Percentiles rank a stretch among this genome's conserved stretches.
phyloP scores from a whole-genome alignment of 2,329 filamentous ascomycete species.

The Anisogramma anomala region DNA sequence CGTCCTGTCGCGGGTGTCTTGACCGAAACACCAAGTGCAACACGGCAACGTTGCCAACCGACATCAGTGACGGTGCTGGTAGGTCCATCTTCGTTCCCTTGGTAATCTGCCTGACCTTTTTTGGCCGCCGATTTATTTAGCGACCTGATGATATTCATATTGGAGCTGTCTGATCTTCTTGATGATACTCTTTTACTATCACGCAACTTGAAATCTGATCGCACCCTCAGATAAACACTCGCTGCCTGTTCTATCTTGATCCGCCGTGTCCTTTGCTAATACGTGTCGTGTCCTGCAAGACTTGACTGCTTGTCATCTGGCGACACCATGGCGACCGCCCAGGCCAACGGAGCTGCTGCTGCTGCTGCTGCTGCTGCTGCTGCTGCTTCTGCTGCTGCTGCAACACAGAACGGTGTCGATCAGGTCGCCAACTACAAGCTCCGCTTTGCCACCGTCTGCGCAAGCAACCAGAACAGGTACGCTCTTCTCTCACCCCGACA shows the following conservation, averaged over 20 bases:
- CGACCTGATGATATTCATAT: conserved; percentile 47
- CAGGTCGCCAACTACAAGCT: conserved; percentile 63
- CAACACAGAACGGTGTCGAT: conserved; percentile 31
- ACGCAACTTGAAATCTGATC: conserved; percentile 23
- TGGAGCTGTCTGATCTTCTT: conserved; percentile 61
- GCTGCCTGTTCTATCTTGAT: not conserved
- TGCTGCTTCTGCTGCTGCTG: conserved; percentile 18
- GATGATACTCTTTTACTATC: conserved; percentile 38
- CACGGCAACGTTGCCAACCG: not conserved
- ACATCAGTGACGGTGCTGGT: not conserved
- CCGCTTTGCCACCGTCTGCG: conserved; percentile 97
- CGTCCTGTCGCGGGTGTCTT: conserved; percentile 11
- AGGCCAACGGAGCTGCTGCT: conserved; percentile 29
- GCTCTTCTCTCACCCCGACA: conserved; percentile 14
- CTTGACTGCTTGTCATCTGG: conserved; percentile 13
- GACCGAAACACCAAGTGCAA: not conserved
- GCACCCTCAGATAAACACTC: not conserved
- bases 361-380: conserved; percentile 19
- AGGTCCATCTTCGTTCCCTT: not conserved
- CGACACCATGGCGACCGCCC: conserved; percentile 20
- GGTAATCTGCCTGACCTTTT: too few relatives aligned
- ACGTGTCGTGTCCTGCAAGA: not conserved
- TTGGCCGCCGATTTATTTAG: too few relatives aligned
- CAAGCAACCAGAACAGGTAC: conserved; percentile 92
- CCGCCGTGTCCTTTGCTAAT: not conserved